Evolutionary conservation across 2,329 filamentous ascomycete genomes (phyloP).

Genomic region (Cryoendolithus antarcticus): DNA sequence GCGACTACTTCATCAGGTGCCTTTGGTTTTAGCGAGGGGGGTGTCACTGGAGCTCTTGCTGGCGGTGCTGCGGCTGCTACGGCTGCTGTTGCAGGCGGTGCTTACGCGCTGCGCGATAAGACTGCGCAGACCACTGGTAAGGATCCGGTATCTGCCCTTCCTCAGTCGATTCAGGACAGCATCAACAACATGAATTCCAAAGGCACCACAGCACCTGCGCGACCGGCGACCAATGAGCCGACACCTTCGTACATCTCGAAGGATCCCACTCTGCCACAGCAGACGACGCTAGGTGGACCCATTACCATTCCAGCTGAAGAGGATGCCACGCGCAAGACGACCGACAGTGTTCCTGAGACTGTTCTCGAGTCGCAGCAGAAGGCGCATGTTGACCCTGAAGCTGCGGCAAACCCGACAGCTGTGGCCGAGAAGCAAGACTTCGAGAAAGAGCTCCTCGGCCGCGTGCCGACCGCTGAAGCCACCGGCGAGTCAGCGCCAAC

Average conservation of each 20-base stretch:
- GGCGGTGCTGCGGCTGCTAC: conserved; percentile 34
- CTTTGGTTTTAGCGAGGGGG: conserved; percentile 23
- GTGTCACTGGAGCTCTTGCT: conserved; percentile 29
- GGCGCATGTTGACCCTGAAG: conserved; percentile 48
- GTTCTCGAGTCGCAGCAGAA: conserved; percentile 19
- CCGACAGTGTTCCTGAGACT: conserved; percentile 15
- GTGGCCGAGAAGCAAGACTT: conserved; percentile 64
- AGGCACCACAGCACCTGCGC: conserved; percentile 7
- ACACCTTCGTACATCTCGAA: conserved; percentile 15
- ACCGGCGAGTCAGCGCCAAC: conserved; percentile 34
- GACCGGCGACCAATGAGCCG: conserved; percentile 6
- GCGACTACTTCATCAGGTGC: conserved; percentile 16
- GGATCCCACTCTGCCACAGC: conserved; percentile 9
- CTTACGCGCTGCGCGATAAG: conserved; percentile 25
- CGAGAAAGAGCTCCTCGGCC: conserved; percentile 60
- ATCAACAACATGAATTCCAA: conserved; percentile 27
- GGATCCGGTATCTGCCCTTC: conserved; percentile 33
- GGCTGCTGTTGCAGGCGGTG: conserved; percentile 30
- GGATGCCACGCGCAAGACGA: conserved; percentile 13
- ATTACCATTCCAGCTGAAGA: conserved; percentile 8
- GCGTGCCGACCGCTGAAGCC: conserved; percentile 33
- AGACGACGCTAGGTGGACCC: conserved; percentile 10
- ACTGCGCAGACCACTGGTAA: conserved; percentile 30
- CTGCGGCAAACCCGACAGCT: conserved; percentile 53
- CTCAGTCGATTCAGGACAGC: conserved; percentile 30